phyloP scores from a whole-genome alignment of 2,329 filamentous ascomycete species.

The Botrytis tulipae region DNA sequence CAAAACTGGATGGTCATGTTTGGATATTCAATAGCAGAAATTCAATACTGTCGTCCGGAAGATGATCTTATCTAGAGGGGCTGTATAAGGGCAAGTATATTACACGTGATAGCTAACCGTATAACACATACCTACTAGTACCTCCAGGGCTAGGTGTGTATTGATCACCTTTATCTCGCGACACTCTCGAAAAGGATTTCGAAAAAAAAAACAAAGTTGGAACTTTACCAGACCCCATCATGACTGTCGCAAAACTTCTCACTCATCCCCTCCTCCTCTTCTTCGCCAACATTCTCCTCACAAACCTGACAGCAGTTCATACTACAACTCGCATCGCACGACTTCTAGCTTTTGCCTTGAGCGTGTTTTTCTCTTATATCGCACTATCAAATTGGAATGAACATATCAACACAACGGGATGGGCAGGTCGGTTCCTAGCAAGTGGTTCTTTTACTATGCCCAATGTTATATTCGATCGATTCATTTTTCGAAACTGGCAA shows the following conservation, averaged over 20 bases:
- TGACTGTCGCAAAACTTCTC: not conserved
- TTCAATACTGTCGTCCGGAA: not conserved
- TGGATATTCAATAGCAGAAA: not conserved
- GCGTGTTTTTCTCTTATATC: not conserved
- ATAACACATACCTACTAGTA: too few species aligned
- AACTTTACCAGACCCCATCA: not conserved
- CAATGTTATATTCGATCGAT: not conserved
- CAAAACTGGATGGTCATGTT: not conserved
- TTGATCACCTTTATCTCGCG: not conserved
- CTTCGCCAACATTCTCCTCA: not conserved
- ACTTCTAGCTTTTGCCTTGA: not conserved
- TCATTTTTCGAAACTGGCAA: not conserved
- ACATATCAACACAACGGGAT: not conserved
- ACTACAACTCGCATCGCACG: not conserved
- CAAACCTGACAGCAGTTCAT: not conserved
- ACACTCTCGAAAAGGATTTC: not conserved
- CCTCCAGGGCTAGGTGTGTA: not conserved
- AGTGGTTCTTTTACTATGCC: not conserved
- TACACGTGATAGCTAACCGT: not conserved
- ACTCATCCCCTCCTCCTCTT: not conserved
- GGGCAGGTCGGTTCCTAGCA: not conserved
- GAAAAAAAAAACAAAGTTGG: too few species aligned
- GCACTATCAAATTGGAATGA: not conserved
- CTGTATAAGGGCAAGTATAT: not conserved
- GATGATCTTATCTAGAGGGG: not conserved